Percentiles rank a stretch among this genome's conserved stretches.
phyloP scores from a whole-genome alignment of 345 rosid genomes.

The Acer yangbiense region DNA sequence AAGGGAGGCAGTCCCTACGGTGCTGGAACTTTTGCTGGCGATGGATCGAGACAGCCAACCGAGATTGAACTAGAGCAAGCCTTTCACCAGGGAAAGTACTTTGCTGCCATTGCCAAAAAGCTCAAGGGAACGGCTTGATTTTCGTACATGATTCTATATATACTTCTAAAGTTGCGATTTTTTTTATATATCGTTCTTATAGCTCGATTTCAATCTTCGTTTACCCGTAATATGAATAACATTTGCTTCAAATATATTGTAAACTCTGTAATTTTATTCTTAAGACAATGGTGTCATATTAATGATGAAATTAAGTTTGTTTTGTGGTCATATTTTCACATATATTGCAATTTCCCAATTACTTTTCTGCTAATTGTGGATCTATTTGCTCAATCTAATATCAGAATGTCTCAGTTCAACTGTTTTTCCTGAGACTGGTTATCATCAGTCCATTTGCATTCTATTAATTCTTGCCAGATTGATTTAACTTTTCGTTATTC shows the following conservation, averaged over 20 bases:
- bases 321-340: background rate
- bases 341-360: background rate
- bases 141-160: constrained; percentile 5
- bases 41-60: constrained; percentile 66
- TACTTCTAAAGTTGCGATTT: background rate
- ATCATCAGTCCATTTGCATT: background rate
- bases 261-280: constrained; percentile 9
- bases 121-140: constrained; percentile 48
- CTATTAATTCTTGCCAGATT: background rate
- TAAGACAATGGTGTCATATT: constrained; percentile 1
- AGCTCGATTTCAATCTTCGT: background rate
- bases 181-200: background rate
- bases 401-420: background rate
- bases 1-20: constrained; percentile 84
- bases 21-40: constrained; percentile 72
- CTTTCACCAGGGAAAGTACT: constrained; percentile 74
- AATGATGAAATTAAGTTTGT: constrained; percentile 1
- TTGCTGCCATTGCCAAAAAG: constrained; percentile 62
- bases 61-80: constrained; percentile 67
- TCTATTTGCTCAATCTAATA: background rate
- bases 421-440: background rate
- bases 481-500: background rate
- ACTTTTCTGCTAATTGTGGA: background rate
- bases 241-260: constrained; percentile 1
- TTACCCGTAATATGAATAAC: constrained; percentile 5